phyloP scores from a whole-genome alignment of 2,329 filamentous ascomycete species.

The Beauveria scarabaeidicola region DNA sequence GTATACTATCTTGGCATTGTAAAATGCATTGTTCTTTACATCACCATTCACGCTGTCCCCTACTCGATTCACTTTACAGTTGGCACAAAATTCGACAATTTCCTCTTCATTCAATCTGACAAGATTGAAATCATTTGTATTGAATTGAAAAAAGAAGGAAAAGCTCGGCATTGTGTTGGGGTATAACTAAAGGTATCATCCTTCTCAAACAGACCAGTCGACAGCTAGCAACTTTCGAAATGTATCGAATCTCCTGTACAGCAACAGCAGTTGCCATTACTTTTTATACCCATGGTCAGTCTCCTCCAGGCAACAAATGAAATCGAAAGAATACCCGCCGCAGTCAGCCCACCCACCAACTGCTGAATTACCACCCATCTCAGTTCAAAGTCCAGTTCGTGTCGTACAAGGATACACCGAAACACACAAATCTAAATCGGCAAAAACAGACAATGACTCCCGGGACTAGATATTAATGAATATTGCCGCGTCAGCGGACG shows the following conservation, averaged over 20 bases:
- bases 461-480: background rate
- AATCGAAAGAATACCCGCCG: background rate
- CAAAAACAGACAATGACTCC: conserved; percentile 9
- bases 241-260: background rate
- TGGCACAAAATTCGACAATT: no score
- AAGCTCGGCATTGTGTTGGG: conserved; percentile 11
- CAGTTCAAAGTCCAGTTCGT: conserved; percentile 2
- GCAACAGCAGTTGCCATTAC: background rate
- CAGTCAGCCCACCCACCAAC: background rate
- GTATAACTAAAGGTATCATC: conserved; percentile 16
- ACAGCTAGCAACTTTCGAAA: background rate
- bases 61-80: no score
- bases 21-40: no score
- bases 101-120: no score
- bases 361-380: conserved; percentile 3
- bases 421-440: conserved; percentile 16
- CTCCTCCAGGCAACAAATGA: conserved; percentile 6
- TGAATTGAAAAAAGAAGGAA: background rate
- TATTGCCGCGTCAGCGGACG: background rate
- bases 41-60: no score
- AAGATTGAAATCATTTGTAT: no score
- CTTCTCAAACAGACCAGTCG: conserved; percentile 3
- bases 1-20: no score
- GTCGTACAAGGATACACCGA: conserved; percentile 13
- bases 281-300: conserved; percentile 5